phyloP scores from a whole-genome alignment of 495 filamentous ascomycete genomes.

The Penicillium lagena region DNA sequence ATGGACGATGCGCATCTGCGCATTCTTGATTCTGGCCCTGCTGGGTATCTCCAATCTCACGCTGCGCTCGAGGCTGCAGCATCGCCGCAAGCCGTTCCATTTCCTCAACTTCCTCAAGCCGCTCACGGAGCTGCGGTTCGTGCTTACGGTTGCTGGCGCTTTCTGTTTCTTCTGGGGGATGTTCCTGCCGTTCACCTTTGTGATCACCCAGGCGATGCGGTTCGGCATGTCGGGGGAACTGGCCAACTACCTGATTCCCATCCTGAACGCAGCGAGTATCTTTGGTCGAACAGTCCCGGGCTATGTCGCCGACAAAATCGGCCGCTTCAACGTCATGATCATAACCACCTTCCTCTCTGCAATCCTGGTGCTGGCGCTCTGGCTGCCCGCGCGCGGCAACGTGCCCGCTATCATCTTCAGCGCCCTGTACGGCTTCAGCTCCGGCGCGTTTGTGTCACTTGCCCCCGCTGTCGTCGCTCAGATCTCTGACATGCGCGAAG shows the following conservation, averaged over 20 bases:
- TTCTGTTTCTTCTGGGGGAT: constrained; percentile 68
- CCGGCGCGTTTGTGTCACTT: constrained; percentile 65
- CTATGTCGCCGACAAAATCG: constrained; percentile 64
- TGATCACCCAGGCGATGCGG: constrained; percentile 51
- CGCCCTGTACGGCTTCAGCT: constrained; percentile 64
- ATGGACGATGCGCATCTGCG: constrained; percentile 67
- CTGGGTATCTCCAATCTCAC: constrained; percentile 57
- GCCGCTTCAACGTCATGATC: constrained; percentile 70
- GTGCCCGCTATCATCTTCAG: constrained; percentile 60
- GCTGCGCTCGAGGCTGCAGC: constrained; percentile 57
- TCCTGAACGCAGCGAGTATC: constrained; percentile 68
- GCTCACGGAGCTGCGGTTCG: constrained; percentile 51
- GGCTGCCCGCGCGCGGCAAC: constrained; percentile 56
- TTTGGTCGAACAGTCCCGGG: constrained; percentile 70
- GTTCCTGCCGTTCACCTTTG: constrained; percentile 69
- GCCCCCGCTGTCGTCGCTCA: constrained; percentile 55
- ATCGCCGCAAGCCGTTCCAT: constrained; percentile 44
- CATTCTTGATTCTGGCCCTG: constrained; percentile 62
- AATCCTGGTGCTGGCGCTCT: constrained; percentile 62
- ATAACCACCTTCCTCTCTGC: constrained; percentile 51
- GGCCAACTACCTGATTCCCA: constrained; percentile 60
- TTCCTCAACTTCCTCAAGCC: constrained; percentile 52
- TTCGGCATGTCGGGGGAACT: constrained; percentile 54
- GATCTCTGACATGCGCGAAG: constrained; percentile 65
- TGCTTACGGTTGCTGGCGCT: constrained; percentile 38